phyloP scores from a whole-genome alignment of 768 basidiomycete genomes.

The Hericium alpestre region DNA sequence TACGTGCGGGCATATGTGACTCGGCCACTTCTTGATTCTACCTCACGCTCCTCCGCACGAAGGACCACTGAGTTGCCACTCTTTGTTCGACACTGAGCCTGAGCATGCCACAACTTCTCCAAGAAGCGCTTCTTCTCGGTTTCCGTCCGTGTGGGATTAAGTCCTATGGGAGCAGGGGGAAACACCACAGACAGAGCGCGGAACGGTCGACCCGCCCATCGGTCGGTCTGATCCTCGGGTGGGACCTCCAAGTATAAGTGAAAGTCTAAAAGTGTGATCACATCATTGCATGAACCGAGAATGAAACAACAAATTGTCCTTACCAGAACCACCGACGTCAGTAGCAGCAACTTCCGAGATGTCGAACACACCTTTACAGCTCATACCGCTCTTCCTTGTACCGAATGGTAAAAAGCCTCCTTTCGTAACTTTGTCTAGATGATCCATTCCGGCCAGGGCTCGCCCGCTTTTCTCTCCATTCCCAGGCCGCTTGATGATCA shows the following conservation, averaged over 20 bases:
- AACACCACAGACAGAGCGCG: slow-evolving; percentile 70
- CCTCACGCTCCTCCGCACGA: slow-evolving; percentile 61
- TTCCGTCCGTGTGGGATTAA: slow-evolving; percentile 56
- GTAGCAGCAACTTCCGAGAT: slow-evolving; percentile 75
- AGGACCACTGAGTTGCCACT: slow-evolving; percentile 65
- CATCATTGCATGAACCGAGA: not conserved
- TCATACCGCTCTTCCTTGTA: slow-evolving; percentile 72
- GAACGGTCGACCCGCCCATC: slow-evolving; percentile 83
- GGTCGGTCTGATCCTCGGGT: slow-evolving; percentile 71
- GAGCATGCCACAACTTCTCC: slow-evolving; percentile 81
- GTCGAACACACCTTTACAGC: slow-evolving; percentile 77
- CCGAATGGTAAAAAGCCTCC: slow-evolving; percentile 43
- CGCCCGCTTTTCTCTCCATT: slow-evolving; percentile 70
- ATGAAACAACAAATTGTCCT: slow-evolving; percentile 14
- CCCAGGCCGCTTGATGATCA: slow-evolving; percentile 79
- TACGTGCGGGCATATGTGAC: slow-evolving; percentile 68
- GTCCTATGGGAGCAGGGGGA: slow-evolving; percentile 55
- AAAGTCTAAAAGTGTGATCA: slow-evolving; percentile 45
- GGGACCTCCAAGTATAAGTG: slow-evolving; percentile 77
- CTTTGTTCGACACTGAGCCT: slow-evolving; percentile 69
- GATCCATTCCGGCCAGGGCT: slow-evolving; percentile 64
- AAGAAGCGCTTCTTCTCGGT: slow-evolving; percentile 74
- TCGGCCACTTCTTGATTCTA: slow-evolving; percentile 54
- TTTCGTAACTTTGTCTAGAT: slow-evolving; percentile 62
- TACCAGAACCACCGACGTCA: slow-evolving; percentile 80